Conservation (phyloP, 768 basidiomycete species). For the Suillus plorans region DNA sequence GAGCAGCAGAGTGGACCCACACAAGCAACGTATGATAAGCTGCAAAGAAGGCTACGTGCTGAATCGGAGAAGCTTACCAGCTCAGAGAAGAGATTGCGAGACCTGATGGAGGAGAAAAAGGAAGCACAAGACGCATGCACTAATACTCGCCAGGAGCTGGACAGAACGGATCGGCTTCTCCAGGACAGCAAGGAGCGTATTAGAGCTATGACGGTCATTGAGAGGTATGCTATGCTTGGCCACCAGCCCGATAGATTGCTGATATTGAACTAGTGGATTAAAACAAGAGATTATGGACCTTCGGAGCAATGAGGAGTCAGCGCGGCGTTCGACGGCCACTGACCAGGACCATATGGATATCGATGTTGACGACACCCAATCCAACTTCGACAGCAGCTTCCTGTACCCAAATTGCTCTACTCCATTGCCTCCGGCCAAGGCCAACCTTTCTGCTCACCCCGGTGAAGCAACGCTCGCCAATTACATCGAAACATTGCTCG, state of each 20-base stretch:
- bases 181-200: slow-evolving; percentile 25
- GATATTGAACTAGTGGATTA: slow-evolving; percentile 18
- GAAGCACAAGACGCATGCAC: slow-evolving; percentile 44
- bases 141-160: slow-evolving; percentile 34
- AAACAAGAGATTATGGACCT: slow-evolving; percentile 17
- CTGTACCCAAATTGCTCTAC: slow-evolving; percentile 1
- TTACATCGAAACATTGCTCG: slow-evolving; percentile 56
- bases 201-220: slow-evolving; percentile 19
- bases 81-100: slow-evolving; percentile 42
- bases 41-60: slow-evolving; percentile 40
- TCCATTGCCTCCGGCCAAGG: slow-evolving; percentile 3
- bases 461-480: slow-evolving; percentile 30
- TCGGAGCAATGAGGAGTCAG: not conserved
- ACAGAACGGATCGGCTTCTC: slow-evolving; percentile 21
- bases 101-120: slow-evolving; percentile 57
- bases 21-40: slow-evolving; percentile 39
- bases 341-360: slow-evolving; percentile 6
- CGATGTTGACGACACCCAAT: slow-evolving; percentile 1
- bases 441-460: slow-evolving; percentile 7
- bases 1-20: slow-evolving; percentile 36
- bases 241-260: not conserved
- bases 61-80: slow-evolving; percentile 41
- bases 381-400: slow-evolving; percentile 5
- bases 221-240: slow-evolving; percentile 25
- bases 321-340: not conserved